Percentiles rank a stretch among this genome's conserved stretches.
Evolutionary conservation across 176 grass and related monocot species (phyloP).

Genomic region (Hordeum vulgare): DNA sequence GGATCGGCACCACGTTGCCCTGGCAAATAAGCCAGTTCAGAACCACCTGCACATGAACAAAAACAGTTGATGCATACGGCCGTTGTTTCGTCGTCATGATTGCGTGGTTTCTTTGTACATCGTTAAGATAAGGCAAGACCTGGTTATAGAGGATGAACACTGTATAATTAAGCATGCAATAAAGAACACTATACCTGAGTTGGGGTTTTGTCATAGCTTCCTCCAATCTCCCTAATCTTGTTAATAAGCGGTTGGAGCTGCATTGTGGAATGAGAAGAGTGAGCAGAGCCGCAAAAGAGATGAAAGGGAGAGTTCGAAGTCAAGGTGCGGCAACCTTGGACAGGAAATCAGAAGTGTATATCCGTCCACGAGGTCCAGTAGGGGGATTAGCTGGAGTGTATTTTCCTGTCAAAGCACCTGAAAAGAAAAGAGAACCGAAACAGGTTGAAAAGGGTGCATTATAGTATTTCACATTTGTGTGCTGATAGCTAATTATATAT

Average conservation of each 20-base stretch:
- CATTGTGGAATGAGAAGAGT: background rate
- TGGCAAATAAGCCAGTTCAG: constrained; percentile 93
- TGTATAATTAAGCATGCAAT: background rate
- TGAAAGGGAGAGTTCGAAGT: background rate
- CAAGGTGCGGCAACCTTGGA: constrained; percentile 17
- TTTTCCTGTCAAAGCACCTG: constrained; percentile 45
- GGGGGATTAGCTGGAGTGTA: constrained; percentile 42
- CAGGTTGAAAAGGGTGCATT: background rate
- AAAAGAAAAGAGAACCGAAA: background rate
- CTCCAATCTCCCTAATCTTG: constrained; percentile 79
- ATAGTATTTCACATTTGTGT: background rate
- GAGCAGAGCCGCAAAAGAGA: background rate
- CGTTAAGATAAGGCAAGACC: background rate
- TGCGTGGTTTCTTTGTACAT: background rate
- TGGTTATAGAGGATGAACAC: background rate
- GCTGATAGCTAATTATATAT: background rate
- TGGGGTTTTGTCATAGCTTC: constrained; percentile 64
- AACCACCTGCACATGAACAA: constrained; percentile 43
- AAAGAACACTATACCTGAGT: constrained; percentile 51
- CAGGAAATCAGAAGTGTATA: constrained; percentile 47
- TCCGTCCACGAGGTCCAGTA: constrained; percentile 20
- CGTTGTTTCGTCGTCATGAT: background rate
- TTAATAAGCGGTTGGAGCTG: constrained; percentile 88
- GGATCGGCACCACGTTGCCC: constrained; percentile 84
- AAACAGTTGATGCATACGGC: background rate